Conservation (phyloP, 2,329 filamentous ascomycete genomes). For the Claviceps lovelessii region DNA sequence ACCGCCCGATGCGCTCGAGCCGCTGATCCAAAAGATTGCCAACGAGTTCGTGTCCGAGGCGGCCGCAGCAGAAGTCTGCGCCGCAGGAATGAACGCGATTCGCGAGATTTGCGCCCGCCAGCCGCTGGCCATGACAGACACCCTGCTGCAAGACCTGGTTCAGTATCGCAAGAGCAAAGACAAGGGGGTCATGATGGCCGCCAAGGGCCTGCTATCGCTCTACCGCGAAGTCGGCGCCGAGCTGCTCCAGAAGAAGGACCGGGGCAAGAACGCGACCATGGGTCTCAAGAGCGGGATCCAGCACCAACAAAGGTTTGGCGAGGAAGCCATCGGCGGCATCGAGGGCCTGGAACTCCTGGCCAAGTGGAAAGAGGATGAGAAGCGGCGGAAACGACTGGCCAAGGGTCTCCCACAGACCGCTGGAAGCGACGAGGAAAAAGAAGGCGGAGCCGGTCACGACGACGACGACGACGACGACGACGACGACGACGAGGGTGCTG, state of each 20-base stretch:
- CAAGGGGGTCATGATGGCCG: slow-evolving; percentile 98
- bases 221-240: slow-evolving; percentile 87
- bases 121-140: slow-evolving; percentile 91
- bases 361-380: slow-evolving; percentile 87
- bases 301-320: slow-evolving; percentile 67
- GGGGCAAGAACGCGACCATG: slow-evolving; percentile 83
- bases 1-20: slow-evolving; percentile 82
- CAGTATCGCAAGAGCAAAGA: slow-evolving; percentile 96
- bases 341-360: slow-evolving; percentile 85
- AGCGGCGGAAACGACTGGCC: slow-evolving; percentile 55
- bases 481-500: slow-evolving; percentile 39
- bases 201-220: slow-evolving; percentile 76
- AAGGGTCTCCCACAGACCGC: slow-evolving; percentile 50
- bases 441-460: slow-evolving; percentile 34
- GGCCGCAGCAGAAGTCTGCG: slow-evolving; percentile 75
- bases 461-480: slow-evolving; percentile 44
- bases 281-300: slow-evolving; percentile 61
- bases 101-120: slow-evolving; percentile 87
- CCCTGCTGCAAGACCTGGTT: slow-evolving; percentile 86
- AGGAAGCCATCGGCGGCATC: slow-evolving; percentile 66
- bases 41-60: slow-evolving; percentile 98
- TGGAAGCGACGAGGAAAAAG: slow-evolving; percentile 45
- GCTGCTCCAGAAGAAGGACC: slow-evolving; percentile 74
- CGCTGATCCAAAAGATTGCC: slow-evolving; percentile 84
- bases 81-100: slow-evolving; percentile 86